Evolutionary conservation across 1,284 basidiomycete species (phyloP).

Genomic region (Schizophyllum commune): DNA sequence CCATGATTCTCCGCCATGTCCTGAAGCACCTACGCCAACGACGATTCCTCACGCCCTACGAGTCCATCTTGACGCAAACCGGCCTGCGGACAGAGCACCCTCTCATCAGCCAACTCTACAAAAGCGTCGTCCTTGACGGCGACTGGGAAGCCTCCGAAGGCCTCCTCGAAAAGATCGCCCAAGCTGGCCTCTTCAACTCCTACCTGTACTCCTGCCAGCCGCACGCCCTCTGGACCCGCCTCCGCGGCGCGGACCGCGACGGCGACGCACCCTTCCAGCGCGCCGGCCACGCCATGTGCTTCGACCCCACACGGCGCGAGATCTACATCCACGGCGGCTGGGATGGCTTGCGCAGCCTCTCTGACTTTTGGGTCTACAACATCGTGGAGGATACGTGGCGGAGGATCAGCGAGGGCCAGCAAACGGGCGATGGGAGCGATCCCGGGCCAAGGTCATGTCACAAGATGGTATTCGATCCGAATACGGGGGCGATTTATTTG

Average conservation of each 20-base stretch:
- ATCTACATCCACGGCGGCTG: slow-evolving; percentile 80
- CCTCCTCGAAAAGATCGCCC: slow-evolving; percentile 41
- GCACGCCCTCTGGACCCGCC: slow-evolving; percentile 47
- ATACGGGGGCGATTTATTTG: slow-evolving; percentile 66
- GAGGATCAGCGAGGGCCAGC: slow-evolving; percentile 42
- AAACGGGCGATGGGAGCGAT: slow-evolving; percentile 32
- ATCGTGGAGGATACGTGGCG: slow-evolving; percentile 59
- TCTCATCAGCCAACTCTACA: slow-evolving; percentile 58
- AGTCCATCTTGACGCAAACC: slow-evolving; percentile 49
- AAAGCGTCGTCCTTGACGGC: slow-evolving; percentile 58
- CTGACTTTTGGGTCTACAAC: slow-evolving; percentile 77
- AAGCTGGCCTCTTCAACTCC: slow-evolving; percentile 48
- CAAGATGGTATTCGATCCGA: slow-evolving; percentile 74
- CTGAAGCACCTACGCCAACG: slow-evolving; percentile 77
- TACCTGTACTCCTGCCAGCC: slow-evolving; percentile 52
- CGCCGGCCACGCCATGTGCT: slow-evolving; percentile 79
- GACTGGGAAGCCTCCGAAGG: slow-evolving; percentile 56
- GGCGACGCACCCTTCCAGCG: slow-evolving; percentile 57
- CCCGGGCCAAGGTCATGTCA: slow-evolving; percentile 74
- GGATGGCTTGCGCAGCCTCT: slow-evolving; percentile 65
- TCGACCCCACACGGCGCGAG: slow-evolving; percentile 55
- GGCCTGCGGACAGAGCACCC: slow-evolving; percentile 64
- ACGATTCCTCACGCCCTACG: slow-evolving; percentile 61
- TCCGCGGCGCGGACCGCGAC: slow-evolving; percentile 50
- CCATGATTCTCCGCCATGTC: slow-evolving; percentile 54